Evolutionary conservation across 345 rosid genomes (phyloP).

Genomic region (Eucalyptus tenuipes): DNA sequence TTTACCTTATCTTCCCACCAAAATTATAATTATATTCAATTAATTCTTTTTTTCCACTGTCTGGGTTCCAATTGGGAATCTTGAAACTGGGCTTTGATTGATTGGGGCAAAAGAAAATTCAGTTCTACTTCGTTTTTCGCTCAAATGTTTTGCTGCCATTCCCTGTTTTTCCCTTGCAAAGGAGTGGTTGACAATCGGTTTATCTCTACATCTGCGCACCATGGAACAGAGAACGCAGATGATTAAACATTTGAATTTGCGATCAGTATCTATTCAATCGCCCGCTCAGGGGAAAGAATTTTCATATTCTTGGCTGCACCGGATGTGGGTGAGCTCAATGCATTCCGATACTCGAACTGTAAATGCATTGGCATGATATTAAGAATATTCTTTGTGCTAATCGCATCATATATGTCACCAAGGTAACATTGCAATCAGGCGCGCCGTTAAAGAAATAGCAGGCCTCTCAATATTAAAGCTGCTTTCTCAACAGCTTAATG

Average conservation of each 20-base stretch:
- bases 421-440: not conserved
- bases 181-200: not conserved
- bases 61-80: not conserved
- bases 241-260: not conserved
- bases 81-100: not conserved
- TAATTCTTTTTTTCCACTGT: conserved; percentile 29
- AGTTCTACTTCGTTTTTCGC: not conserved
- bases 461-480: not conserved
- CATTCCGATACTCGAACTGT: not conserved
- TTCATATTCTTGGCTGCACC: not conserved
- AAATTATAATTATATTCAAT: conserved; percentile 15
- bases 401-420: not conserved
- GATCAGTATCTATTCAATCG: not conserved
- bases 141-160: not conserved
- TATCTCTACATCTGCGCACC: not conserved
- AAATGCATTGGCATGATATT: not conserved
- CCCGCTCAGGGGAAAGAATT: not conserved
- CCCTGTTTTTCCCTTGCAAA: not conserved
- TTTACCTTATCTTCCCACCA: not conserved
- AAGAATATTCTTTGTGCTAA: not conserved
- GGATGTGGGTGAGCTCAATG: not conserved
- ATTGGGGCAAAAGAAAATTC: not conserved
- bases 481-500: not conserved
- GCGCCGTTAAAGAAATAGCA: not conserved
- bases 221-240: not conserved